These are phyloP conservation scores for Ramaria rubella DNA, from an alignment of 768 basidiomycete genomes.

Conservation along the genomic window DNA sequence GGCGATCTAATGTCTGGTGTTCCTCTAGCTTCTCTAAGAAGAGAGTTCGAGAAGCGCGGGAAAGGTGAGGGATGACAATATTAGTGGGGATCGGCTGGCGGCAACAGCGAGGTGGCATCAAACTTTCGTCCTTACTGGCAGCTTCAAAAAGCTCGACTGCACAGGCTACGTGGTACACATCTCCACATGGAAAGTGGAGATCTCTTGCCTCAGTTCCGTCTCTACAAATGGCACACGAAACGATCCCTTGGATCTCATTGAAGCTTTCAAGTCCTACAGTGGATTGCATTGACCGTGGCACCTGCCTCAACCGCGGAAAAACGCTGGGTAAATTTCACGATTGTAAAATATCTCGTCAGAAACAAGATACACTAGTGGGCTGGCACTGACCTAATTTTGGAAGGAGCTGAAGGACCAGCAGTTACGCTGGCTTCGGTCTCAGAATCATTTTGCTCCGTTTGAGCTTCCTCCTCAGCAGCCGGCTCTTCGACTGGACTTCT, in stretches of 20 bases:
- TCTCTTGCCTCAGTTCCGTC: constrained; percentile 26
- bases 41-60: constrained; percentile 13
- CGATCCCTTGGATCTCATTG: not conserved
- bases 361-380: no score
- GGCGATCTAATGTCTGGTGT: constrained; percentile 38
- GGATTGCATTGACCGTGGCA: no score
- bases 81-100: constrained; percentile 28
- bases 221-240: constrained; percentile 34
- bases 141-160: constrained; percentile 34
- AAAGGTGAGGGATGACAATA: constrained; percentile 26
- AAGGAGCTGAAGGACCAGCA: no score
- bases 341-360: no score
- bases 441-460: no score
- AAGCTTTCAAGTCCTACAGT: no score
- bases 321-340: no score
- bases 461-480: no score
- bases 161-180: constrained; percentile 44
- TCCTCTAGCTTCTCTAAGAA: constrained; percentile 42
- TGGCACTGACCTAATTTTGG: no score
- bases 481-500: not conserved
- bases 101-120: constrained; percentile 50
- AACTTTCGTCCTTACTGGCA: constrained; percentile 42
- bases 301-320: no score
- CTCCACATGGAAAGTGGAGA: constrained; percentile 38
- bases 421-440: no score